Evolutionary conservation across 805 yeast genomes (phyloP).

Genomic region (Candida bentonensis): DNA sequence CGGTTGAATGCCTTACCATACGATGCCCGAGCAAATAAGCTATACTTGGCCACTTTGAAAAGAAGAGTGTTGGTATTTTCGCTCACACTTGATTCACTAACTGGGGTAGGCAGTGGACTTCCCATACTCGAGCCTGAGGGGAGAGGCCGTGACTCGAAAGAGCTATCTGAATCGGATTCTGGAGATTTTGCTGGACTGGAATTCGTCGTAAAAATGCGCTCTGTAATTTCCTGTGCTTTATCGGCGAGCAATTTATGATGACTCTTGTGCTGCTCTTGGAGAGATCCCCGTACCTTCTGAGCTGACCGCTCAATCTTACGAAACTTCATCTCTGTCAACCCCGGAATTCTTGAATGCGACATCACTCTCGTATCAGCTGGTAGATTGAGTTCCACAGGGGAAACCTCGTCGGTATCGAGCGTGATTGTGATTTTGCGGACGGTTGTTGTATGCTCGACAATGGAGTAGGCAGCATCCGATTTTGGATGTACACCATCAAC

Average conservation of each 20-base stretch:
- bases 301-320: not conserved
- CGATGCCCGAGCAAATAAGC: slow-evolving; percentile 21
- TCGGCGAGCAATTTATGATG: no score
- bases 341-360: no score
- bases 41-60: slow-evolving; percentile 18
- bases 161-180: not conserved
- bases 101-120: not conserved
- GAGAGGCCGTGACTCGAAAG: not conserved
- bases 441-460: not conserved
- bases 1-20: slow-evolving; percentile 22
- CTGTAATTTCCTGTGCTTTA: not conserved
- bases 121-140: not conserved
- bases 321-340: not conserved
- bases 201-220: not conserved
- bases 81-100: not conserved
- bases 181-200: no score
- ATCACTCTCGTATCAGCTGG: not conserved
- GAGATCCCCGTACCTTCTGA: not conserved
- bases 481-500: not conserved
- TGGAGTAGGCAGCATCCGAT: not conserved
- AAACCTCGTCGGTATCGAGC: not conserved
- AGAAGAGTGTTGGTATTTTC: not conserved
- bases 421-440: not conserved
- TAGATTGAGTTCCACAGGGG: not conserved
- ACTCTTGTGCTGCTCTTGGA: not conserved